Evolutionary conservation across 352 stramenopile genomes (phyloP), one percentile per base, ranked within the genome.

Genomic region (Globisporangium cederbergense): DNA sequence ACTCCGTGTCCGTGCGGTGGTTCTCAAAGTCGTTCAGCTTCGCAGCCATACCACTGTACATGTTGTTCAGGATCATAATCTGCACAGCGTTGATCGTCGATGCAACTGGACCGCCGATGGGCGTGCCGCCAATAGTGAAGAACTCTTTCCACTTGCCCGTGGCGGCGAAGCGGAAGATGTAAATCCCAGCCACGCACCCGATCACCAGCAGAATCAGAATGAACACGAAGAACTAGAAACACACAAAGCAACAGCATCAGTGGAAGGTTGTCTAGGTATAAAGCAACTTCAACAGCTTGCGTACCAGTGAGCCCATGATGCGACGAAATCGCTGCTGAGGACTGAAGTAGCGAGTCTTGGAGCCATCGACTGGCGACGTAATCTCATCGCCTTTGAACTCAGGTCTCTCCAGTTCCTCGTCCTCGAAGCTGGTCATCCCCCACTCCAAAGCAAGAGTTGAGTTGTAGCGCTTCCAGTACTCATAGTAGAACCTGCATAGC

Each of bases 1-100:
- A 98, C 68, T 98, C 90, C 2, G 95, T 97, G 68, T 99, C 95
- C 0, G 97, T 99, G 61, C 95, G 85, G 68, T 99, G 97, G 77
- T 99, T 99, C 68, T 99, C 97, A 20, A 72, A 90, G 25, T 80
- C 75, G 65, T 93, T 93, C 42, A 93, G 71, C n/a, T 76, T 77
- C 30, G 75, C 64, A 5, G 84, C 80, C 28, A 93, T 70, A 3
- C 73, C 75, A 18, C 73, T 83, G 66, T 93, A 93, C 32, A 93
- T 68, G 42, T 74, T 82, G 75, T 90, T 93, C 68, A 93, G 77
- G 3, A 93, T 67, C 78, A 89, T 90, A 66, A 93, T 93, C 66
- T 93, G 84, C 6, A 93, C 72, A 30, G 81, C 84, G 62, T 92
- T 92, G 46, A 91, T 68, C n/a, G 83, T 90, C 14, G 81, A 89